Base-by-base conservation (phyloP, 495 filamentous ascomycete species). In the Chaetomium tenue region DNA sequence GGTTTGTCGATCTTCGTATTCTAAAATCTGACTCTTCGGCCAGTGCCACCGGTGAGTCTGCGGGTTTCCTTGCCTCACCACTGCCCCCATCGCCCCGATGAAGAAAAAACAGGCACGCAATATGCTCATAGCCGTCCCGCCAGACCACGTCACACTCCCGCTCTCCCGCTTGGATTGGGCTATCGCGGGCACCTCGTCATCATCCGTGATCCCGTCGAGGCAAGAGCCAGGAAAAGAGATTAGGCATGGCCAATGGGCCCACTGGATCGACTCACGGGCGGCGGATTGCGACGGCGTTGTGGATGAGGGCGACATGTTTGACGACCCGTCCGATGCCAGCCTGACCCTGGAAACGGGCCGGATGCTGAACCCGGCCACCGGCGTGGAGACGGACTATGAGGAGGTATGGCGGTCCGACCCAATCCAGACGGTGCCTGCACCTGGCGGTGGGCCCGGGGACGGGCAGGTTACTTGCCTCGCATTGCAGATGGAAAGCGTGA, bases 1-100 rank as follows among this genome's bases (percentile, higher is more conserved):
- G 72, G 12, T 86, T 81, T 64, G 79, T 86, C 60, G 85, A 87
- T 64, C 67, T 84, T 25, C 78, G 85, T 37, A 68, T 83, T 22
- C 33, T 64, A 18, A 58, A 61, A 20, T 58, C 58, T 23, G 12
- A 4, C 30, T 18, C 26, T 23, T 40, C 18, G 8, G n/a, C 28
- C 12, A 23, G 16, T 16, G n/a, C 20, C 33, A 1, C 16, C 7
- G n/a, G 30, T 58, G 44, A 61, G 48, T 53, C 63, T 60, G 16
- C 39, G 15, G n/a, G 15, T 44, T 65, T 7, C 8, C 28, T 18
- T 52, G 15, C 5, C 37, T 8, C 11, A 28, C 8, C 33, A 7
- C n/a, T 47, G 13, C 16, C 16, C 5, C 18, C 40, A 18, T 18
- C 16, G 15, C 2, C 23, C 18, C n/a, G n/a, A 50, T 42, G 33